phyloP scores from a whole-genome alignment of 2,329 filamentous ascomycete genomes.

The Fusarium hainanense region DNA sequence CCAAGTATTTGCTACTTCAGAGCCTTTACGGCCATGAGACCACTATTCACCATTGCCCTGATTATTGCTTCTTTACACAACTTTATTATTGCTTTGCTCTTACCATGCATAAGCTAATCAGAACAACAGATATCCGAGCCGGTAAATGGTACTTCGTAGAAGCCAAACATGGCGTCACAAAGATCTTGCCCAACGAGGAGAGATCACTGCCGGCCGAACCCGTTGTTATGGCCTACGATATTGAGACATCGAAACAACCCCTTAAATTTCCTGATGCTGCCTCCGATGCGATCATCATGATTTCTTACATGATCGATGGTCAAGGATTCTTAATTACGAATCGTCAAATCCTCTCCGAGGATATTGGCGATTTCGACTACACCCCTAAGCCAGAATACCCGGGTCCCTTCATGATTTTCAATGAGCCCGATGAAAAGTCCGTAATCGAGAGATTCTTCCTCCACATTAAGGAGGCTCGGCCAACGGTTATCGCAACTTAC shows the following conservation, averaged over 20 bases:
- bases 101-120: conserved; percentile 17
- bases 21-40: conserved; percentile 96
- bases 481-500: conserved; percentile 99
- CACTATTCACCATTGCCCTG: conserved; percentile 88
- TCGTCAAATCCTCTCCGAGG: conserved; percentile 95
- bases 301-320: conserved; percentile 99
- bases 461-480: conserved; percentile 93
- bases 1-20: conserved; percentile 99
- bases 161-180: conserved; percentile 88
- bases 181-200: conserved; percentile 86
- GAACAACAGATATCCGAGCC: conserved; percentile 82
- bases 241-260: conserved; percentile 95
- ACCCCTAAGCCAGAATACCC: conserved; percentile 97
- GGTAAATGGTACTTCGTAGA: conserved; percentile 98
- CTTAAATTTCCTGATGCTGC: conserved; percentile 96
- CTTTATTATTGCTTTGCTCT: background rate
- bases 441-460: conserved; percentile 92
- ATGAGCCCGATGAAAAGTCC: conserved; percentile 92
- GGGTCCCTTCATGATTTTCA: conserved; percentile 97
- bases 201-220: conserved; percentile 91
- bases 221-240: conserved; percentile 99
- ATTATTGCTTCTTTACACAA: conserved; percentile 55
- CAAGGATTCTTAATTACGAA: conserved; percentile 99
- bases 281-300: conserved; percentile 99
- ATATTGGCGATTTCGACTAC: conserved; percentile 98